Base-by-base conservation (phyloP, 108 stramenopile species). In the Skeletonema tropicum region DNA sequence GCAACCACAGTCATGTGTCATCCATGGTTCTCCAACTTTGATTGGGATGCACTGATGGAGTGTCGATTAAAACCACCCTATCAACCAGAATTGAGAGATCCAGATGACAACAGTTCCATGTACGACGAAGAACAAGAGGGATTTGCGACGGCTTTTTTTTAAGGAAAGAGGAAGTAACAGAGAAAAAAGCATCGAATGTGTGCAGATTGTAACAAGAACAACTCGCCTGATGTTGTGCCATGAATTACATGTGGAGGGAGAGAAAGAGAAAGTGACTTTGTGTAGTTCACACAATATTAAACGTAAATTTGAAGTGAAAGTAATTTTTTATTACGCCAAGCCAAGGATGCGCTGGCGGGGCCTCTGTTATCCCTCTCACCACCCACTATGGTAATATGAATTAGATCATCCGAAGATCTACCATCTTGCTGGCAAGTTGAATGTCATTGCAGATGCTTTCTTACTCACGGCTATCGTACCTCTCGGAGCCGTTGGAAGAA, bases 1-100 rank as follows among this genome's bases (percentile, higher is more conserved):
- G 80, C 85, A 2, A 89, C 71, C 10, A 86, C 85, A 38, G 87
- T 94, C 21, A 90, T 91, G 84, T 86, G 84, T 64, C 93, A 94
- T 76, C 85, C 86, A 41, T 94, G 89, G 89, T 94, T 79, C 66
- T 52, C 86, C 57, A 81, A 87, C 21, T 94, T 91, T 41, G 84
- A 91, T 74, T 92, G 90, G 88, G 79, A 80, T 69, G 79, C 79
- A 30, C 66, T 80, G 25, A 64, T 80, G 68, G 72, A 80, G 13
- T 69, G 73, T 41, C 68, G 72, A 29, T 68, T 80, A 68, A 63
- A 73, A 29, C 42, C 71, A 36, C 79, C 79, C 3, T 73, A 69
- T 42, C 36, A 73, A 33, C 79, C 79, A n/a, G 79, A 80, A 31
- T 55, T 70, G 30, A 80, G 61, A 39, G 72, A 80, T 69, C 79